These are phyloP conservation scores for Calamus simplicifolius DNA, from an alignment of 176 grass and related monocot genomes.

Conservation along the genomic window DNA sequence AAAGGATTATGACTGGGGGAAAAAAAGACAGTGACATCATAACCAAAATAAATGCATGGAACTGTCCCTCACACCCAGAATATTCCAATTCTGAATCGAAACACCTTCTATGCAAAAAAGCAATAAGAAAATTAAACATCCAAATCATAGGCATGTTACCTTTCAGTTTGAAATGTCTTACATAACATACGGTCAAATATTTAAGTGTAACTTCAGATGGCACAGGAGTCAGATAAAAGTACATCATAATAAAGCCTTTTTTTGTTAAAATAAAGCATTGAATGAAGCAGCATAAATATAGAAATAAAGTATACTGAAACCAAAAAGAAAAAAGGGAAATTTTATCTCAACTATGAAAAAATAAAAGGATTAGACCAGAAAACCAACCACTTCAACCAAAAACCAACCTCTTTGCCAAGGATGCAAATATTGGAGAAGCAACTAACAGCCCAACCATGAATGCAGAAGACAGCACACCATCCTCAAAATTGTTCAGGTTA, in stretches of 20 bases:
- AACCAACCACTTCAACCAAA: conserved; percentile 64
- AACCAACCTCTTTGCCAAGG: conserved; percentile 69
- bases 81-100: no score
- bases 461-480: conserved; percentile 89
- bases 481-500: conserved; percentile 87
- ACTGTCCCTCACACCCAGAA: no score
- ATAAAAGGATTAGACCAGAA: neutral
- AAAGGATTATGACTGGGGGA: conserved; percentile 88
- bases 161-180: no score
- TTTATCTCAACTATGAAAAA: neutral
- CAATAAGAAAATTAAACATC: neutral
- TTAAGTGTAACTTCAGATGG: no score
- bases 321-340: conserved; percentile 1
- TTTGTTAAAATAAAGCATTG: no score
- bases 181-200: no score
- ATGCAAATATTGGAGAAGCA: conserved; percentile 84
- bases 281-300: no score
- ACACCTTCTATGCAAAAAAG: neutral
- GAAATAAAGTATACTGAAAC: neutral
- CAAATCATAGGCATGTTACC: no score
- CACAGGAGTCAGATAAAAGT: no score
- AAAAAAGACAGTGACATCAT: conserved; percentile 3
- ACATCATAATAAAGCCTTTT: no score
- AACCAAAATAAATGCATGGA: conserved; percentile 1
- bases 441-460: conserved; percentile 98